Evolutionary conservation across 345 rosid genomes (phyloP).

Genomic region (Heritiera littoralis): DNA sequence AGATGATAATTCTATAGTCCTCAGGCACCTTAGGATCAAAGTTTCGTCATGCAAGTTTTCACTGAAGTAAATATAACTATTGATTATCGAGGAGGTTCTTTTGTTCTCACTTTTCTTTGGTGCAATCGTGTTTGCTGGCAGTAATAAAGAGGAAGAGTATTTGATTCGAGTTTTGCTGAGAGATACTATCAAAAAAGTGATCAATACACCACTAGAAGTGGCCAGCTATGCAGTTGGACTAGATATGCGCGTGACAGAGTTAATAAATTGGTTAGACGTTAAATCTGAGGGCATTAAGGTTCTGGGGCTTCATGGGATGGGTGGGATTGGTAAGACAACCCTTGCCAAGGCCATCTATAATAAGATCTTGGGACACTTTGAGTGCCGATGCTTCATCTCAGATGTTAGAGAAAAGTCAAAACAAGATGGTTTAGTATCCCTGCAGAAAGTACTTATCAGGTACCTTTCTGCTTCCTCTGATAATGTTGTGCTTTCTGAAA

Average conservation of each 20-base stretch:
- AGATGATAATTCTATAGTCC: no score
- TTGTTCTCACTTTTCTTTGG: neutral
- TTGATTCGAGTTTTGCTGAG: conserved; percentile 41
- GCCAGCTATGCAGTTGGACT: conserved; percentile 32
- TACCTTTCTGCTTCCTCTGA: neutral
- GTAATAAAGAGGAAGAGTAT: conserved; percentile 11
- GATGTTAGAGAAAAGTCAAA: conserved; percentile 22
- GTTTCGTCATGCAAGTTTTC: neutral
- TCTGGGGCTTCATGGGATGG: conserved; percentile 22
- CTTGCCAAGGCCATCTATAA: conserved; percentile 23
- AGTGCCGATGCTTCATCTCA: conserved; percentile 1
- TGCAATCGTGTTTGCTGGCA: conserved; percentile 11
- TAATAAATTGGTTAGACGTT: neutral
- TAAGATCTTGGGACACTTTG: neutral
- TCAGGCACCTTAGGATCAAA: no score
- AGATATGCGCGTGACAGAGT: conserved; percentile 1
- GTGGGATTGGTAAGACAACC: conserved; percentile 15
- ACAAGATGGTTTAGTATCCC: conserved; percentile 12
- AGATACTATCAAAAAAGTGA: conserved; percentile 44
- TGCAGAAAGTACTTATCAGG: conserved; percentile 5
- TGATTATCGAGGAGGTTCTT: neutral
- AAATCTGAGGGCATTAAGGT: conserved; percentile 12
- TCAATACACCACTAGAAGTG: conserved; percentile 52
- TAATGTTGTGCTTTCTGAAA: neutral
- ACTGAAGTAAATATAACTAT: neutral